These are phyloP conservation scores for Suillus placidus DNA, from an alignment of 768 basidiomycete genomes.

Conservation along the genomic window DNA sequence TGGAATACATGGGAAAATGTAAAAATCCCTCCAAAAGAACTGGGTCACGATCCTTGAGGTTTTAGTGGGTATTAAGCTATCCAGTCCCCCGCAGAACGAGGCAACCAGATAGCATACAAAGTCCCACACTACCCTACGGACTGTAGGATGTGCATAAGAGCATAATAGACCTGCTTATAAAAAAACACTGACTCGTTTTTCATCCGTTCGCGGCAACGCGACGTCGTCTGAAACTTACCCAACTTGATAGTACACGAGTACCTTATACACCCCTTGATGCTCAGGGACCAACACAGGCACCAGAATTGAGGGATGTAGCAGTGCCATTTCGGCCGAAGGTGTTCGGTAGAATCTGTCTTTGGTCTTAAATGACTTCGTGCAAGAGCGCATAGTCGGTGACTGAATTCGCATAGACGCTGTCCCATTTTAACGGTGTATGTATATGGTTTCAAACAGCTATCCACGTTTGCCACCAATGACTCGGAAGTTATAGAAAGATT, in stretches of 20 bases:
- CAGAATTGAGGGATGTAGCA: neutral
- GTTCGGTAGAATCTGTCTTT: neutral
- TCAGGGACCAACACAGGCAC: neutral
- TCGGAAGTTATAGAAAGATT: neutral
- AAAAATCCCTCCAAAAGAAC: too few relatives aligned
- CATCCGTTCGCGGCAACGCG: neutral
- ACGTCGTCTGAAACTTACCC: neutral
- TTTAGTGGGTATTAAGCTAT: too few relatives aligned
- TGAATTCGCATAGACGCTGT: neutral
- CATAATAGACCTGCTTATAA: too few relatives aligned
- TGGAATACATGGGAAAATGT: too few relatives aligned
- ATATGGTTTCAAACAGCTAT: neutral
- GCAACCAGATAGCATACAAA: too few relatives aligned
- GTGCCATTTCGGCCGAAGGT: neutral
- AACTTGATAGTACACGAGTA: neutral
- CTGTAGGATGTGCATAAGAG: too few relatives aligned
- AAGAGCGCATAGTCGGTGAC: neutral
- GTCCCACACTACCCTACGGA: too few relatives aligned
- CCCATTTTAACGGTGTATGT: neutral
- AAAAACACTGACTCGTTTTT: too few relatives aligned
- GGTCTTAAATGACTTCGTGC: neutral
- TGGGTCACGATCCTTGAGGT: too few relatives aligned
- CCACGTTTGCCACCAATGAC: neutral
- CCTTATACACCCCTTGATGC: neutral
- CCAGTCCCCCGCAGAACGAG: too few relatives aligned